Evolutionary conservation across 192 early-diverging fungal genomes (phyloP), one percentile per base, ranked within the genome.

Genomic region (Coemansia asiatica): DNA sequence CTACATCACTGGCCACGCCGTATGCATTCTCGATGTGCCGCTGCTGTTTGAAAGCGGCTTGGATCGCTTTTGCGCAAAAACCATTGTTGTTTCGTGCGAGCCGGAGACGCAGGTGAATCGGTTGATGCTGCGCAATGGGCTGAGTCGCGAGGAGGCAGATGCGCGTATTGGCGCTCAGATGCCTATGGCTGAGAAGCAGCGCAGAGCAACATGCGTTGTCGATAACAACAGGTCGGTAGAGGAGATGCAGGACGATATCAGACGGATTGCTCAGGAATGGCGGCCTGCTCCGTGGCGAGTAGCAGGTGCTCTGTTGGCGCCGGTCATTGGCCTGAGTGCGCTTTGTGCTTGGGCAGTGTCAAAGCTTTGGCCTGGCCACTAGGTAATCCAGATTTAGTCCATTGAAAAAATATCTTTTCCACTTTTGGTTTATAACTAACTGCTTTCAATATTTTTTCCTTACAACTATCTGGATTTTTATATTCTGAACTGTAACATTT

Each of bases 11-110:
- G 92, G 92, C 2, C 70, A 88, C 2, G 66, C 79, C 6, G 50
- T 94, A 15, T 90, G 91, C 12, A 83, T 99, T 1, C 81, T 98
- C 46, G 97, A 99, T 73, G 92, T 92, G 1, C 97, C 97, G n/a
- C 75, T 99, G 49, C 83, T 99, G 60, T 89, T 94, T 55, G 97
- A 99, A 68, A 85, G 89, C 16, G 87, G 90, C 15, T 68, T 97
- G 60, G 82, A 92, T 67, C 80, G 80, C 48, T 87, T 88, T 63
- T 88, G 96, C 26, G 86, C 85, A 38, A 68, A 79, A 6, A 87
- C 87, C 8, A 79, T 92, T 23, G 95, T 98, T 1, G 89, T 98
- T 25, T 44, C 25, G 71, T 96, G 95, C 58, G 85, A 90, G 0
- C 82, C 83, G 23, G 71, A 86, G 31, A 69, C 87, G 29, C 97